Conservation (phyloP, 225 moss, liverwort and hornwort genomes). For the Antitrichia curtipendula region DNA sequence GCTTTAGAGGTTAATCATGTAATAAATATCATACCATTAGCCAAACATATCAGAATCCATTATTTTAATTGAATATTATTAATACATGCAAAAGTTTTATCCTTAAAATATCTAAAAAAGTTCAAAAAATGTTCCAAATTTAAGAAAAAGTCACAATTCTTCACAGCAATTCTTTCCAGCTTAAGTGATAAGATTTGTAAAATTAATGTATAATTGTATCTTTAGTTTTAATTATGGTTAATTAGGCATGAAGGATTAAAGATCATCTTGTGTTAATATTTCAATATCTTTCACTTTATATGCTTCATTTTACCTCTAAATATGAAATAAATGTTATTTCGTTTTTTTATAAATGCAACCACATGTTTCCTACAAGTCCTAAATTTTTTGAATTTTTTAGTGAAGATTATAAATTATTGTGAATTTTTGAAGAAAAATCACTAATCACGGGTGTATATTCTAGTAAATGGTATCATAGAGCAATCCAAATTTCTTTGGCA, state of each 20-base stretch:
- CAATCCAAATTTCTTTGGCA: not conserved
- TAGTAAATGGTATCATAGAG: too few species aligned
- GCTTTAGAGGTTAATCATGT: too few species aligned
- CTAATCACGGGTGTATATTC: not conserved
- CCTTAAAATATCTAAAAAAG: too few species aligned
- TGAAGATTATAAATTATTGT: not conserved
- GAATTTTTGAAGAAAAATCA: not conserved
- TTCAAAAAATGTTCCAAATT: too few species aligned
- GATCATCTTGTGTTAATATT: not conserved
- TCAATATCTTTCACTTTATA: not conserved
- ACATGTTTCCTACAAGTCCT: too few species aligned
- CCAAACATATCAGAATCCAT: too few species aligned
- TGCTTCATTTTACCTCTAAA: not conserved
- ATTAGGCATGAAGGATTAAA: not conserved
- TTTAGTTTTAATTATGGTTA: not conserved
- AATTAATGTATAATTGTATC: too few species aligned
- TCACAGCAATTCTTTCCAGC: accelerated
- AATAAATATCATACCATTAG: too few species aligned
- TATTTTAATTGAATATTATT: too few species aligned
- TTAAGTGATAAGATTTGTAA: not conserved
- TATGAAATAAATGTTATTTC: not conserved
- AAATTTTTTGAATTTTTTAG: not conserved
- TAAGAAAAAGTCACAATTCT: not conserved
- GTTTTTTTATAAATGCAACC: not conserved
- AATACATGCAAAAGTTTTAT: too few species aligned